Evolutionary conservation across 768 basidiomycete species (phyloP).

Genomic region (Trichaptum fuscoviolaceum): DNA sequence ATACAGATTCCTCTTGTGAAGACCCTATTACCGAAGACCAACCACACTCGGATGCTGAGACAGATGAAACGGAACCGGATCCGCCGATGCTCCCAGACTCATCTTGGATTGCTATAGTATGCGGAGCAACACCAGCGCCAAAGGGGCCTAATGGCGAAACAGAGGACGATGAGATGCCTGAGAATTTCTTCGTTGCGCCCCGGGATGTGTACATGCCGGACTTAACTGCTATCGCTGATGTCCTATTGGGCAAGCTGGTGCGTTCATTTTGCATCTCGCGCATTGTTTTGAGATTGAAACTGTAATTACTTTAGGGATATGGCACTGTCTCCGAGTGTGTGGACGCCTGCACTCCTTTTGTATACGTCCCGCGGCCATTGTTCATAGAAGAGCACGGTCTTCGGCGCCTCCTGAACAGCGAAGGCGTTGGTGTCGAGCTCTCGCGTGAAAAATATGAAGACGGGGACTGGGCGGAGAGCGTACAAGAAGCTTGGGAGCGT

Average conservation of each 20-base stretch:
- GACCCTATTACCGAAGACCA: conserved; percentile 6
- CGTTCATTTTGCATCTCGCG: conserved; percentile 18
- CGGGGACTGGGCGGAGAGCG: conserved; percentile 64
- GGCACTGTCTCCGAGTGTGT: conserved; percentile 79
- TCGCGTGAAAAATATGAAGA: conserved; percentile 58
- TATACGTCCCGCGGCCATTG: conserved; percentile 74
- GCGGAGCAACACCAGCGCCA: conserved; percentile 46
- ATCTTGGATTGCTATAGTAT: conserved; percentile 77
- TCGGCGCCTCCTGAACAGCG: conserved; percentile 51
- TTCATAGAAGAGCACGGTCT: conserved; percentile 82
- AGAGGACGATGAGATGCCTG: conserved; percentile 43
- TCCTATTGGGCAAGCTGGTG: conserved; percentile 73
- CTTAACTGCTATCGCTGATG: conserved; percentile 66
- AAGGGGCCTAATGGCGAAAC: conserved; percentile 38
- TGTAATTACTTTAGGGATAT: conserved; percentile 50
- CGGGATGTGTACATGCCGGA: conserved; percentile 81
- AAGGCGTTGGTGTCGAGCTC: conserved; percentile 69
- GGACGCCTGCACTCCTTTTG: conserved; percentile 70
- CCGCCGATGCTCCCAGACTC: conserved; percentile 54
- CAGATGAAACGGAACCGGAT: conserved; percentile 17
- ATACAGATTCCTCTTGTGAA: conserved; percentile 11
- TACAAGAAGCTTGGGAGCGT: conserved; percentile 51
- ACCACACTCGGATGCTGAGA: conserved; percentile 13
- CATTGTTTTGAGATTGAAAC: conserved; percentile 3
- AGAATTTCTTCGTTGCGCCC: conserved; percentile 71